Base-by-base conservation (phyloP, 257 asterid species). In the Solanum paucissectum region DNA sequence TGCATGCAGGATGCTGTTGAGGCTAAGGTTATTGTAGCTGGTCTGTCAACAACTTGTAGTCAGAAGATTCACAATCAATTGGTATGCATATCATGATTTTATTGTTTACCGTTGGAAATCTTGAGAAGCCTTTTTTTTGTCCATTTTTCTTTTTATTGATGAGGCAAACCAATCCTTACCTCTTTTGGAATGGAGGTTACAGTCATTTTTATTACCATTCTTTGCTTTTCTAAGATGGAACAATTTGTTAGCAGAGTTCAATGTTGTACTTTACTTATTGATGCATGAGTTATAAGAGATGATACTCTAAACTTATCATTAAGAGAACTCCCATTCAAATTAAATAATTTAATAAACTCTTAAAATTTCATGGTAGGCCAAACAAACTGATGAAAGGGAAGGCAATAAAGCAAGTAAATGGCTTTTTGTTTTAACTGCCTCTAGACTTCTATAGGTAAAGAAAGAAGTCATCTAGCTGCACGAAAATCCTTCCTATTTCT, bases 41-140 rank as follows among this genome's bases (percentile, higher is more conserved):
- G 98, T 89, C 91, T 93, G 88, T 97, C 99, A 86, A 94, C 95
- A 90, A 94, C 99, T 38, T 97, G 99, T 87, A 97, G 99, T 91
- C 99, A 97, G 98, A 97, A 97, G 95, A 95, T 97, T 93, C 99
- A 97, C 90, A 97, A 97, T 87, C 99, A 97, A 91, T 89, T 97
- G 99, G 99, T 96, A 95, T 76, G 86, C 85, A 66, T 37, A n/a
- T n/a, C n/a, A 14, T 77, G 21, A 34, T 34, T 12, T 46, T 49
- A 68, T 44, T 76, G 21, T n/a, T 12, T 76, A n/a, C 83, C 34
- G 1, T 76, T 23, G 55, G 83, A 76, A 38, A 38, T 76, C 34
- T 75, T n/a, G 83, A 76, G 18, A 38, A 38, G 34, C 4, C 32
- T 2, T 29, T 29, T 44, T 27, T 49, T 12, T 4, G 42, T 5